A percentile compares a stretch with the other conserved stretches of the same genome.
Conservation (phyloP, 140 eudicot genomes). For the Cichorium intybus region DNA sequence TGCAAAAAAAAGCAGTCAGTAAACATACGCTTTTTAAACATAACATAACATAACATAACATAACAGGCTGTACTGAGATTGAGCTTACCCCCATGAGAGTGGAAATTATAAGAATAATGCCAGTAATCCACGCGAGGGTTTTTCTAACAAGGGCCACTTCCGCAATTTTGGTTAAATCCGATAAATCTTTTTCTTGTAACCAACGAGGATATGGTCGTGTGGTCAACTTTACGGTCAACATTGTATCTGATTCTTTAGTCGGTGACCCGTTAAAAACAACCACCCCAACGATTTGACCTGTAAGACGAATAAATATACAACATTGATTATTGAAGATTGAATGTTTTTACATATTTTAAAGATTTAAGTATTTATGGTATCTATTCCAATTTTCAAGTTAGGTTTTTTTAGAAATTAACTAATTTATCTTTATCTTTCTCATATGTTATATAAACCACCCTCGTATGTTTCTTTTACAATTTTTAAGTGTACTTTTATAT, state of each 20-base stretch:
- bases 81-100: constrained; percentile 80
- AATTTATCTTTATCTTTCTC: too few relatives aligned
- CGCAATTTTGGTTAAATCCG: constrained; percentile 30
- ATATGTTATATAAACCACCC: too few relatives aligned
- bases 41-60: background rate
- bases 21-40: background rate
- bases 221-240: constrained; percentile 44
- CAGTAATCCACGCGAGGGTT: constrained; percentile 86
- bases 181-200: constrained; percentile 51
- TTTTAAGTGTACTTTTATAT: too few relatives aligned
- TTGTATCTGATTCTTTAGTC: constrained; percentile 30
- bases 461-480: too few relatives aligned
- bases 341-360: too few relatives aligned
- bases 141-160: constrained; percentile 67
- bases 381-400: background rate
- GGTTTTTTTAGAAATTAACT: background rate
- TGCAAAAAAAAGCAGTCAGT: constrained; percentile 38
- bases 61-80: background rate
- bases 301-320: background rate
- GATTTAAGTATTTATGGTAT: background rate
- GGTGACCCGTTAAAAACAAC: constrained; percentile 35
- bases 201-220: constrained; percentile 49
- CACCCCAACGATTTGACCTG: constrained; percentile 77
- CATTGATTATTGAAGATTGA: background rate
- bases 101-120: constrained; percentile 73